A percentile compares a stretch with the other conserved stretches of the same genome.
Evolutionary conservation across 139 green algal species (phyloP).

Genomic region (Closterium sp.): DNA sequence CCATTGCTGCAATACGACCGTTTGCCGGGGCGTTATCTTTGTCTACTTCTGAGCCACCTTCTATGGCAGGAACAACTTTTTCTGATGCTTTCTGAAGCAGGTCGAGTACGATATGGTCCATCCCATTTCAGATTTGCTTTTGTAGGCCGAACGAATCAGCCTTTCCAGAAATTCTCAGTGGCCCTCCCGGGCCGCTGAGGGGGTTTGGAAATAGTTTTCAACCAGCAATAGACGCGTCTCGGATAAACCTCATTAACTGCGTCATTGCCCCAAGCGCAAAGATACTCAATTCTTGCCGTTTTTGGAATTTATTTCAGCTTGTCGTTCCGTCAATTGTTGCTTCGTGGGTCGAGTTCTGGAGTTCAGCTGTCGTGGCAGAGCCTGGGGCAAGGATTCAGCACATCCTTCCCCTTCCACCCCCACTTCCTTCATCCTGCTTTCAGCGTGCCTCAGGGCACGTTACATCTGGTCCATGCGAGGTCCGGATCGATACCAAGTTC

Average conservation of each 20-base stretch:
- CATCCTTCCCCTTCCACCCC: too few relatives aligned
- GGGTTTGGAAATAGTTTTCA: conserved; percentile 58
- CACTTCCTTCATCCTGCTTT: too few relatives aligned
- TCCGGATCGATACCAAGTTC: too few relatives aligned
- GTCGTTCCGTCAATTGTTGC: not conserved
- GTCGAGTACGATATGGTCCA: not conserved
- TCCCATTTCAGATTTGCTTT: not conserved
- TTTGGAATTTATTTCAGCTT: not conserved
- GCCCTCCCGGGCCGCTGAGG: conserved; percentile 16
- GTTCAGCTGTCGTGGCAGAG: not conserved
- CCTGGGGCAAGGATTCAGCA: too few relatives aligned
- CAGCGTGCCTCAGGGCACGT: too few relatives aligned
- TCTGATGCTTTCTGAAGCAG: too few relatives aligned
- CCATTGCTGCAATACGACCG: too few relatives aligned
- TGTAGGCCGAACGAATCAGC: conserved; percentile 12
- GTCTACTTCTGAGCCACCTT: too few relatives aligned
- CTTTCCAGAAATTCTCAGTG: conserved; percentile 51
- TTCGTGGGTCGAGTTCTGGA: not conserved
- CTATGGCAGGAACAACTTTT: too few relatives aligned
- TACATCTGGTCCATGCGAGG: too few relatives aligned
- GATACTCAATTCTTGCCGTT: not conserved
- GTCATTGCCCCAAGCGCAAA: conserved; percentile 56
- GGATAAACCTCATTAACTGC: conserved; percentile 52
- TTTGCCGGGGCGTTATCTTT: too few relatives aligned
- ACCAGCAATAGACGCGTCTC: conserved; percentile 54